phyloP scores from a whole-genome alignment of 2,329 filamentous ascomycete genomes.

The Emergomyces africanus region DNA sequence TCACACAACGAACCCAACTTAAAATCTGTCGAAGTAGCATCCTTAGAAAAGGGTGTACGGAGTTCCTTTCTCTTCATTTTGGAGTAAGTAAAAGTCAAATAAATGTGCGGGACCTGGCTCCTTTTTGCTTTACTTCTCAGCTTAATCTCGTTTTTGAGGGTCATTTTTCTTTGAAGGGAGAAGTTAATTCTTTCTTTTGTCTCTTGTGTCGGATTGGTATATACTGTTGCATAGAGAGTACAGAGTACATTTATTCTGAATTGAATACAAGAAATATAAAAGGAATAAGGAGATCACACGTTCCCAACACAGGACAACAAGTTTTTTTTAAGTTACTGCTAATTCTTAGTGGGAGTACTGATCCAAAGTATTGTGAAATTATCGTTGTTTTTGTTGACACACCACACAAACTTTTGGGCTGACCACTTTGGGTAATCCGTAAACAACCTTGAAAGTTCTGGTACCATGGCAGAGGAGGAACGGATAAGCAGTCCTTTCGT shows the following conservation, averaged over 20 bases:
- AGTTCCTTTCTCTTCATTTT: not conserved
- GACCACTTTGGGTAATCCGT: not conserved
- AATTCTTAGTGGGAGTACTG: not conserved
- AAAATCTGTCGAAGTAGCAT: not conserved
- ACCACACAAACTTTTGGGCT: not conserved
- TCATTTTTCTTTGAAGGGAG: not conserved
- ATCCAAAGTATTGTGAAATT: not conserved
- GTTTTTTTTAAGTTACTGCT: not conserved
- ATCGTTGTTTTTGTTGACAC: too few species aligned
- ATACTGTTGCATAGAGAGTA: not conserved
- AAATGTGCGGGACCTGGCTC: not conserved
- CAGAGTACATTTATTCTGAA: not conserved
- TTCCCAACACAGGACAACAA: too few species aligned
- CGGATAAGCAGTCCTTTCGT: not conserved
- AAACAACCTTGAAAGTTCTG: too few species aligned
- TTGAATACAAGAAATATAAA: not conserved
- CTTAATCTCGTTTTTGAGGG: too few species aligned
- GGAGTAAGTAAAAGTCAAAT: not conserved
- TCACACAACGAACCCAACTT: not conserved
- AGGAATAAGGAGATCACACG: too few species aligned
- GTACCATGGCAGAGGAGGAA: not conserved
- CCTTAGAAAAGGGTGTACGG: not conserved
- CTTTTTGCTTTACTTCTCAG: not conserved
- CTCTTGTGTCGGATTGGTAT: not conserved
- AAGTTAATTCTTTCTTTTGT: not conserved